Percentiles rank a stretch among this genome's conserved stretches.
Conservation (phyloP, 2,329 filamentous ascomycete species). For the Phyllosticta citriasiana region DNA sequence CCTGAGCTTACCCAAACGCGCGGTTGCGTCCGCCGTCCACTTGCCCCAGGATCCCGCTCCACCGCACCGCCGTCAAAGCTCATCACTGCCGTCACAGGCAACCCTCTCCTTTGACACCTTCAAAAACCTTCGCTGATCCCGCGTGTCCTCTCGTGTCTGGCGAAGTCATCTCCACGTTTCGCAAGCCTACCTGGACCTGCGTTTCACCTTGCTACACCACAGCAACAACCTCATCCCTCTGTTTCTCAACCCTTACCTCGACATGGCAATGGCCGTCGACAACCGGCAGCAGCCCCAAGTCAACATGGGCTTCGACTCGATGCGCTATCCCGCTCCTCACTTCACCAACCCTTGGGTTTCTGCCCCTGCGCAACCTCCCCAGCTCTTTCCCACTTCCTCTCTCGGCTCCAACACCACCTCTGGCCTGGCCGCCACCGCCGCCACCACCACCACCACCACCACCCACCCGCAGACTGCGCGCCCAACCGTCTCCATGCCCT, state of each 20-base stretch:
- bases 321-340: constrained; percentile 62
- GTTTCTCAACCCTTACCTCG: constrained; percentile 11
- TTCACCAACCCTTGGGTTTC: constrained; percentile 87
- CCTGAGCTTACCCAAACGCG: constrained; percentile 28
- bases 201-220: constrained; percentile 24
- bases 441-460: constrained; percentile 32
- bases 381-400: constrained; percentile 55
- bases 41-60: constrained; percentile 22
- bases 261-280: constrained; percentile 93
- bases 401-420: constrained; percentile 51
- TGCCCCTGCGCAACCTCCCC: constrained; percentile 47
- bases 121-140: constrained; percentile 40
- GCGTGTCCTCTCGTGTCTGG: constrained; percentile 23
- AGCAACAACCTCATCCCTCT: constrained; percentile 9
- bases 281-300: constrained; percentile 62
- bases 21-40: constrained; percentile 22
- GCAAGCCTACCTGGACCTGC: constrained; percentile 24
- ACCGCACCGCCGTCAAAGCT: constrained; percentile 16
- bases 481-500: constrained; percentile 57
- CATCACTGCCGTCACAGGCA: constrained; percentile 27
- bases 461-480: constrained; percentile 50
- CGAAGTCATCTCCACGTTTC: constrained; percentile 40
- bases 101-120: constrained; percentile 22
- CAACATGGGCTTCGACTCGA: constrained; percentile 70
- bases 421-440: constrained; percentile 37